Conservation (phyloP, 768 basidiomycete species). For the Mycena polygramma region DNA sequence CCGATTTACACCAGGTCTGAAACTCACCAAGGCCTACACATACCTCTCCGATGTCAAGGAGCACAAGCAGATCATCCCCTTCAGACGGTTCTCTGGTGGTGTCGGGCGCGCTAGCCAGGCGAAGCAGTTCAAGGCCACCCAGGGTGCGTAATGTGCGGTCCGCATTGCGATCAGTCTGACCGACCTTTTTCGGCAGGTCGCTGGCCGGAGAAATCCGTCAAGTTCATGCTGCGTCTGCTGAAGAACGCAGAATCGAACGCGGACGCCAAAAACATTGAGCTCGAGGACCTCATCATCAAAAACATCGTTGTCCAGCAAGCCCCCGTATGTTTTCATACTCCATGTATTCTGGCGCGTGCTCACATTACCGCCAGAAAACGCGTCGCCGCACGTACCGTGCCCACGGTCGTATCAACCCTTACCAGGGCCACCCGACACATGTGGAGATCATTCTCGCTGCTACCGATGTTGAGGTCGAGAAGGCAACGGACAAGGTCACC, state of each 20-base stretch:
- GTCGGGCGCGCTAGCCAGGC: slow-evolving; percentile 96
- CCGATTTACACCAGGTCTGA: slow-evolving; percentile 71
- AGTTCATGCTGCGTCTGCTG: slow-evolving; percentile 92
- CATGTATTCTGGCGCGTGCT: slow-evolving; percentile 17
- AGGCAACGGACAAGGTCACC: slow-evolving; percentile 85
- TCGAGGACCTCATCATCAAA: slow-evolving; percentile 94
- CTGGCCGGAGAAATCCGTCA: slow-evolving; percentile 99
- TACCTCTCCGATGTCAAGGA: slow-evolving; percentile 96
- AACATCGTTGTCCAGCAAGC: slow-evolving; percentile 99
- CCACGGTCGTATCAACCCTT: slow-evolving; percentile 98
- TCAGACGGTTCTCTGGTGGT: slow-evolving; percentile 95
- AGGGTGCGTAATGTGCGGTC: slow-evolving; percentile 69
- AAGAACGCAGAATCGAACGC: slow-evolving; percentile 99
- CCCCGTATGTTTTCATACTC: slow-evolving; percentile 73
- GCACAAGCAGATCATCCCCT: slow-evolving; percentile 97
- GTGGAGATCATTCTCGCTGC: slow-evolving; percentile 94
- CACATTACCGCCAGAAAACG: slow-evolving; percentile 76
- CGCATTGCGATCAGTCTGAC: neutral
- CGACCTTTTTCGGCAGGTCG: slow-evolving; percentile 75
- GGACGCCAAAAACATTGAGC: slow-evolving; percentile 94
- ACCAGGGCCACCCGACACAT: slow-evolving; percentile 98
- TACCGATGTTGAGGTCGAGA: slow-evolving; percentile 87
- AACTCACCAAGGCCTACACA: slow-evolving; percentile 93
- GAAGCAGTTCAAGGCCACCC: slow-evolving; percentile 96
- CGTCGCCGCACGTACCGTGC: slow-evolving; percentile 99